Conservation (phyloP, 1,284 basidiomycete species). For the Butyriboletus regius region DNA sequence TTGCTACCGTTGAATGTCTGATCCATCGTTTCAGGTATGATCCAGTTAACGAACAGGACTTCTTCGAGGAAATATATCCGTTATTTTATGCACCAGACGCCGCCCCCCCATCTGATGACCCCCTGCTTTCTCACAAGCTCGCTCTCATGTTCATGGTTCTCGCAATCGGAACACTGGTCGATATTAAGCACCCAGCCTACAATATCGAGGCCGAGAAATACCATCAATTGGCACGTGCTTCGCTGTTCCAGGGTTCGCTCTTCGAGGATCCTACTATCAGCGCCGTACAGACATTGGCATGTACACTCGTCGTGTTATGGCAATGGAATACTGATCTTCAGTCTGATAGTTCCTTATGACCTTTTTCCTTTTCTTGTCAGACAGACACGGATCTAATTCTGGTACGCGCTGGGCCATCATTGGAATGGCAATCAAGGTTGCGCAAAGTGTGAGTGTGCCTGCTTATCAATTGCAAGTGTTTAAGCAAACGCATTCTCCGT, state of each 20-base stretch:
- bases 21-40: constrained; percentile 53
- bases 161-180: constrained; percentile 67
- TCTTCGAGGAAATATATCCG: constrained; percentile 57
- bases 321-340: constrained; percentile 10
- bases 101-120: constrained; percentile 47
- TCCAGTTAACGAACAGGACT: constrained; percentile 57
- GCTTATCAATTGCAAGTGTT: constrained; percentile 7
- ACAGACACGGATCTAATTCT: constrained; percentile 63
- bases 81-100: constrained; percentile 53
- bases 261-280: constrained; percentile 68
- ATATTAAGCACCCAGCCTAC: constrained; percentile 55
- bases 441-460: constrained; percentile 58
- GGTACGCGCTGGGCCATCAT: constrained; percentile 72
- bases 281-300: constrained; percentile 63
- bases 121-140: constrained; percentile 56
- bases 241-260: constrained; percentile 62
- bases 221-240: constrained; percentile 63
- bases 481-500: constrained; percentile 7
- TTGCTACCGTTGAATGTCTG: constrained; percentile 4
- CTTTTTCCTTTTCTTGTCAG: constrained; percentile 66
- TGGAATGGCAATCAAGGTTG: constrained; percentile 69
- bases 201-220: constrained; percentile 72
- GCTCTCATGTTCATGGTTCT: constrained; percentile 69
- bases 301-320: constrained; percentile 23
- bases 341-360: constrained; percentile 61